These are phyloP conservation scores for Ceratocystis ficicola DNA, from an alignment of 2,329 filamentous ascomycete genomes.

Conservation along the genomic window DNA sequence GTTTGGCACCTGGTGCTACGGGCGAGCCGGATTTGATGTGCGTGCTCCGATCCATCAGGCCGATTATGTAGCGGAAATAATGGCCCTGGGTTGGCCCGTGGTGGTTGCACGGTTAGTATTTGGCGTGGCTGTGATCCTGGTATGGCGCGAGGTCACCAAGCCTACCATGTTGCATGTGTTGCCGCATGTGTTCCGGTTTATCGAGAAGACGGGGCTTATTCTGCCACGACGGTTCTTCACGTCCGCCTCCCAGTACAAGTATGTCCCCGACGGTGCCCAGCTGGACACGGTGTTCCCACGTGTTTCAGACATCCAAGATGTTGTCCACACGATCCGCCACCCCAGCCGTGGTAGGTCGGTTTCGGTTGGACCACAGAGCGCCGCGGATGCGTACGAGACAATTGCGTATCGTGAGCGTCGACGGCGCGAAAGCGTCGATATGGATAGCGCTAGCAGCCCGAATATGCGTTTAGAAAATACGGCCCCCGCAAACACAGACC, in stretches of 20 bases:
- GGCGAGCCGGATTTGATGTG: slow-evolving; percentile 32
- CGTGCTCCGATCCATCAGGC: slow-evolving; percentile 40
- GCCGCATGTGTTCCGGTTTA: slow-evolving; percentile 74
- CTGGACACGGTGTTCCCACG: slow-evolving; percentile 80
- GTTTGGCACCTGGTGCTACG: slow-evolving; percentile 55
- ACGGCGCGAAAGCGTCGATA: slow-evolving; percentile 43
- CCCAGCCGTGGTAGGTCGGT: slow-evolving; percentile 65
- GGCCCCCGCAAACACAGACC: slow-evolving; percentile 1
- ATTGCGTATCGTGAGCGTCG: slow-evolving; percentile 71
- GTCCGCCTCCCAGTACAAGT: slow-evolving; percentile 78
- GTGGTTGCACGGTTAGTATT: slow-evolving; percentile 58
- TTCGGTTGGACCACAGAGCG: slow-evolving; percentile 86
- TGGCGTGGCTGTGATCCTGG: slow-evolving; percentile 73
- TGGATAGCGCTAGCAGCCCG: slow-evolving; percentile 38
- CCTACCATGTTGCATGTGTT: slow-evolving; percentile 63
- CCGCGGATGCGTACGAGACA: slow-evolving; percentile 91
- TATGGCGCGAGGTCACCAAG: slow-evolving; percentile 85
- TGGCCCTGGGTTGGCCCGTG: slow-evolving; percentile 52
- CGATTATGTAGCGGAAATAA: slow-evolving; percentile 42
- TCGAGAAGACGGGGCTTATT: slow-evolving; percentile 67
- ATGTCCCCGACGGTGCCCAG: slow-evolving; percentile 55
- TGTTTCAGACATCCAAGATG: slow-evolving; percentile 72
- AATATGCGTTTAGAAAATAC: slow-evolving; percentile 26
- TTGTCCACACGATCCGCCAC: slow-evolving; percentile 71
- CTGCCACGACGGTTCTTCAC: slow-evolving; percentile 85